Percentiles rank a stretch among this genome's conserved stretches.
Evolutionary conservation across 2,329 filamentous ascomycete genomes (phyloP).

Genomic region (Pseudogymnoascus sp.): DNA sequence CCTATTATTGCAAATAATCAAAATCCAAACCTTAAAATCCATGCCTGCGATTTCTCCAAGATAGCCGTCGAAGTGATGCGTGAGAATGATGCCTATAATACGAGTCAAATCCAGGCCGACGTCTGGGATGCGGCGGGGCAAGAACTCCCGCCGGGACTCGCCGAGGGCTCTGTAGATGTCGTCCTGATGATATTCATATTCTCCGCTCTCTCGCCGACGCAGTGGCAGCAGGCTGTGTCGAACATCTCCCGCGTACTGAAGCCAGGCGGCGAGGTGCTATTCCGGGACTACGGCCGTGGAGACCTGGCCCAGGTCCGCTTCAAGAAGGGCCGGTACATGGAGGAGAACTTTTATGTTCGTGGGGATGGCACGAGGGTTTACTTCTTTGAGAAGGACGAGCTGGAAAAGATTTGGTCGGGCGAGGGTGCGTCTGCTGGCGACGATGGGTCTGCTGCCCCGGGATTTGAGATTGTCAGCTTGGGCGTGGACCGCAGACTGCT

Average conservation of each 20-base stretch:
- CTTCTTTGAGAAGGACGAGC: slow-evolving; percentile 85
- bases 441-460: slow-evolving; percentile 10
- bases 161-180: slow-evolving; percentile 75
- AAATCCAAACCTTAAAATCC: slow-evolving; percentile 72
- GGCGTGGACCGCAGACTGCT: slow-evolving; percentile 82
- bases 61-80: slow-evolving; percentile 92
- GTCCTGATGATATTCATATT: slow-evolving; percentile 97
- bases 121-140: slow-evolving; percentile 84
- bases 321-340: slow-evolving; percentile 87
- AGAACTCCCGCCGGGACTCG: slow-evolving; percentile 65
- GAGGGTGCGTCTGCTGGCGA: neutral
- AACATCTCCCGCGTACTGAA: slow-evolving; percentile 81
- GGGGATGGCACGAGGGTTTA: slow-evolving; percentile 95
- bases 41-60: slow-evolving; percentile 95
- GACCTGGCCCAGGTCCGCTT: slow-evolving; percentile 95
- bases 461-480: slow-evolving; percentile 67
- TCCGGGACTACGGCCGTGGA: slow-evolving; percentile 92
- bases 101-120: slow-evolving; percentile 68
- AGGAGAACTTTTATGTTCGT: slow-evolving; percentile 94
- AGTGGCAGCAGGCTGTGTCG: slow-evolving; percentile 74
- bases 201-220: slow-evolving; percentile 73
- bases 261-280: slow-evolving; percentile 85
- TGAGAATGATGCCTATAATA: slow-evolving; percentile 65
- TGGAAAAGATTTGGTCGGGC: slow-evolving; percentile 65
- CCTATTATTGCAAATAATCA: slow-evolving; percentile 77